A percentile compares a stretch with the other conserved stretches of the same genome.
These are phyloP conservation scores for Neurospora pannonica DNA, from an alignment of 495 filamentous ascomycete genomes.

Conservation along the genomic window DNA sequence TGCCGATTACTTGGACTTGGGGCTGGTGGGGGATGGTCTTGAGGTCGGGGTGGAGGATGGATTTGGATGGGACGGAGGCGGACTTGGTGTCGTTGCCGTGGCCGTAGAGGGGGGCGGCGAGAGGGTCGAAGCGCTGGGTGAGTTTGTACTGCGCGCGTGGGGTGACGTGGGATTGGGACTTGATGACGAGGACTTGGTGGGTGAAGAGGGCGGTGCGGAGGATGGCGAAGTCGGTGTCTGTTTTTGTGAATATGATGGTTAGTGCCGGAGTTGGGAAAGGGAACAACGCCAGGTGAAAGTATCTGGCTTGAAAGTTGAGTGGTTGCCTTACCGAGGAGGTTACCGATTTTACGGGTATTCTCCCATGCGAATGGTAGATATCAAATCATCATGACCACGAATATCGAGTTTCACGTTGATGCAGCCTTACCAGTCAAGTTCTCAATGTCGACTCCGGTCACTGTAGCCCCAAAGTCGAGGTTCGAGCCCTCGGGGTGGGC, in stretches of 20 bases:
- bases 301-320: not conserved
- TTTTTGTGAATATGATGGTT: not conserved
- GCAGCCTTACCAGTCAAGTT: conserved; percentile 42
- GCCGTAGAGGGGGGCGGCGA: conserved; percentile 49
- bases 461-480: conserved; percentile 50
- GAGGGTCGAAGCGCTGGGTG: conserved; percentile 60
- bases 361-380: conserved; percentile 19
- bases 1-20: conserved; percentile 70
- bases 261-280: not conserved
- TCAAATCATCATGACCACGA: not conserved
- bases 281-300: not conserved
- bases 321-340: conserved; percentile 40
- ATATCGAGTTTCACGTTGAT: conserved; percentile 8
- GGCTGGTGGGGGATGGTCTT: conserved; percentile 73
- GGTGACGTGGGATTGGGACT: conserved; percentile 50
- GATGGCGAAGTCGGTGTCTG: conserved; percentile 49
- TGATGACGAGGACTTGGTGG: conserved; percentile 58
- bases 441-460: conserved; percentile 48
- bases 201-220: conserved; percentile 53
- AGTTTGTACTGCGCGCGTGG: conserved; percentile 62
- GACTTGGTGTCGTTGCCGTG: conserved; percentile 59
- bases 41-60: conserved; percentile 64
- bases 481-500: conserved; percentile 35
- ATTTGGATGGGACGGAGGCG: conserved; percentile 36
- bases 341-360: conserved; percentile 48